Conservation (phyloP, 345 rosid species). For the Ceriops zippeliana region DNA sequence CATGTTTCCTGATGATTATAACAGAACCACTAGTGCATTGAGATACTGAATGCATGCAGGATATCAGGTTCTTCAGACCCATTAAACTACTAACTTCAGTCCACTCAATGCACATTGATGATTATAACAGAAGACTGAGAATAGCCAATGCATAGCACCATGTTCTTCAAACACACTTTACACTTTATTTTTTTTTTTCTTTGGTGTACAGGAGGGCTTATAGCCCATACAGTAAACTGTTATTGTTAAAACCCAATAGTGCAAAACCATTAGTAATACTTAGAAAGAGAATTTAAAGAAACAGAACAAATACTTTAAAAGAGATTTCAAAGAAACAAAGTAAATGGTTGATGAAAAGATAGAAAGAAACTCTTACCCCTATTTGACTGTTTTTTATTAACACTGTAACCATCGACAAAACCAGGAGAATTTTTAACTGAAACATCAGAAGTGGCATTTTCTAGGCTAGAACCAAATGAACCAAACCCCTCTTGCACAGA, state of each 20-base stretch:
- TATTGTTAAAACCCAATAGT: background rate
- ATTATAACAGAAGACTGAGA: too few species aligned
- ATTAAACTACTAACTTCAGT: too few species aligned
- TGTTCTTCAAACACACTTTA: too few species aligned
- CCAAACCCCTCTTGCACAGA: conserved; percentile 50
- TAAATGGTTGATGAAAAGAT: conserved; percentile 4
- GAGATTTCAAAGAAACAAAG: conserved; percentile 5
- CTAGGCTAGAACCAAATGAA: conserved; percentile 46
- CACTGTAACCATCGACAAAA: conserved; percentile 62
- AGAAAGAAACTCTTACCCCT: conserved; percentile 45
- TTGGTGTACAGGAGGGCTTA: too few species aligned
- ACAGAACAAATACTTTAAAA: conserved; percentile 2
- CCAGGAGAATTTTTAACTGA: conserved; percentile 54
- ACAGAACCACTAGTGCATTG: too few species aligned
- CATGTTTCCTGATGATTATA: too few species aligned
- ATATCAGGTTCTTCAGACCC: too few species aligned
- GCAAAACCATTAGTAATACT: background rate
- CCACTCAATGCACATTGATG: too few species aligned
- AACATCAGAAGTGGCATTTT: conserved; percentile 44
- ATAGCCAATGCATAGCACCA: too few species aligned
- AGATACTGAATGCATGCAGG: too few species aligned
- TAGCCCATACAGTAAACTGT: background rate
- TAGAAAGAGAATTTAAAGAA: background rate
- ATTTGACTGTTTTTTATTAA: conserved; percentile 64
- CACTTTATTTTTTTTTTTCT: too few species aligned